Evolutionary conservation across 352 stramenopile species (phyloP).

Genomic region (Blastocystis sp.): DNA sequence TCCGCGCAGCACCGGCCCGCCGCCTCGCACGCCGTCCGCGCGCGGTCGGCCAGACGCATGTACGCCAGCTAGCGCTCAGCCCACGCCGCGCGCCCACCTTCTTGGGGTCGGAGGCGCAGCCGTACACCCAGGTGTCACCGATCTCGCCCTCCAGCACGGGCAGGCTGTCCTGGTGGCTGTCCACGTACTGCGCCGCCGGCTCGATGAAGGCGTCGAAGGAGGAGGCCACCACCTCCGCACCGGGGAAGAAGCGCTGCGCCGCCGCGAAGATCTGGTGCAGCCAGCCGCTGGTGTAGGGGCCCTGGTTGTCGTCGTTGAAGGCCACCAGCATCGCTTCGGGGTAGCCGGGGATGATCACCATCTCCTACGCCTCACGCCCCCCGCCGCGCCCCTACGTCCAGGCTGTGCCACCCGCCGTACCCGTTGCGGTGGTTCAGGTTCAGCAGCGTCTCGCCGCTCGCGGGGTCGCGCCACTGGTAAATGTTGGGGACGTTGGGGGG

Average conservation of each 20-base stretch:
- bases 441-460: conserved; percentile 44
- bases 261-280: conserved; percentile 48
- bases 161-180: conserved; percentile 8
- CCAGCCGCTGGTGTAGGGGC: conserved; percentile 45
- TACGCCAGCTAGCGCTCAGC: conserved; percentile 23
- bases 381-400: background rate
- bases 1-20: background rate
- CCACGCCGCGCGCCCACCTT: conserved; percentile 6
- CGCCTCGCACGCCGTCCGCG: conserved; percentile 20
- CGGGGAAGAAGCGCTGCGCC: conserved; percentile 55
- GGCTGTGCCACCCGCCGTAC: conserved; percentile 36
- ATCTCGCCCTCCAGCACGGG: conserved; percentile 56
- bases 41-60: conserved; percentile 29
- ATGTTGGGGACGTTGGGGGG: conserved; percentile 67
- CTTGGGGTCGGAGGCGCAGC: conserved; percentile 51
- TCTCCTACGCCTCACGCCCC: conserved; percentile 7
- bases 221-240: conserved; percentile 48
- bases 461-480: conserved; percentile 51
- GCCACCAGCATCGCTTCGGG: conserved; percentile 59
- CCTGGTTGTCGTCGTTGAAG: conserved; percentile 68
- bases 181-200: conserved; percentile 1
- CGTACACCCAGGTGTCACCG: conserved; percentile 62
- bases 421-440: conserved; percentile 66
- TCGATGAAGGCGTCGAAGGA: conserved; percentile 46
- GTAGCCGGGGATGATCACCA: conserved; percentile 64